Conservation (phyloP, 306 rosid species). For the Prunus dulcis region DNA sequence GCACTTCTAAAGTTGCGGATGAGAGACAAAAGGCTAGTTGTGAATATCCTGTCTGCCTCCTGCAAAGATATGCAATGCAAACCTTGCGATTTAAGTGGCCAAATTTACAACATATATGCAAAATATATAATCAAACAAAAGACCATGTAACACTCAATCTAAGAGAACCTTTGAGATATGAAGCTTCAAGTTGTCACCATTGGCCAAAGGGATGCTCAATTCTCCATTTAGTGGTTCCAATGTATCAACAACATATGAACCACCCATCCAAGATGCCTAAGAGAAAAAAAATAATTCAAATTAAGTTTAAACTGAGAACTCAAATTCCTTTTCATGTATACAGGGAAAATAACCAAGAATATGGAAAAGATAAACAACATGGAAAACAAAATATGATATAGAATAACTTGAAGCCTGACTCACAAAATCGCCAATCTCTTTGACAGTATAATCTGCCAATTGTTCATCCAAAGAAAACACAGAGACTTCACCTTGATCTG, state of each 20-base stretch:
- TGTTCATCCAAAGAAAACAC: conserved; percentile 71
- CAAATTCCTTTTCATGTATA: conserved; percentile 13
- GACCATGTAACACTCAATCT: neutral
- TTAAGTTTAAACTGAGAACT: neutral
- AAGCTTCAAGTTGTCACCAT: conserved; percentile 53
- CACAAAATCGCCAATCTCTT: conserved; percentile 67
- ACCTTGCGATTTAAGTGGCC: neutral
- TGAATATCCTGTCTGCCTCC: conserved; percentile 67
- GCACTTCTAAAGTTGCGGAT: conserved; percentile 57
- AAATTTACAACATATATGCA: neutral
- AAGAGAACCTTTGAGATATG: conserved; percentile 67
- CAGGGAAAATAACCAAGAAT: conserved; percentile 5
- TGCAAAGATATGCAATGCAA: conserved; percentile 28
- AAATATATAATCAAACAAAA: neutral
- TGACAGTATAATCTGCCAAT: conserved; percentile 43
- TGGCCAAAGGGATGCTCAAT: conserved; percentile 59
- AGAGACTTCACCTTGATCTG: conserved; percentile 71
- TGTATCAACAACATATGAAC: conserved; percentile 63
- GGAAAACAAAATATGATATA: neutral
- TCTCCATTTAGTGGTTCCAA: conserved; percentile 62
- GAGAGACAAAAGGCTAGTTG: conserved; percentile 50
- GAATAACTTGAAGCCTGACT: conserved; percentile 35
- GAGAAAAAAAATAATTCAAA: neutral
- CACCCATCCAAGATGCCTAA: conserved; percentile 86
- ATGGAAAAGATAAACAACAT: conserved; percentile 6